phyloP scores from a whole-genome alignment of 768 basidiomycete genomes.

The Pholiota conissans region DNA sequence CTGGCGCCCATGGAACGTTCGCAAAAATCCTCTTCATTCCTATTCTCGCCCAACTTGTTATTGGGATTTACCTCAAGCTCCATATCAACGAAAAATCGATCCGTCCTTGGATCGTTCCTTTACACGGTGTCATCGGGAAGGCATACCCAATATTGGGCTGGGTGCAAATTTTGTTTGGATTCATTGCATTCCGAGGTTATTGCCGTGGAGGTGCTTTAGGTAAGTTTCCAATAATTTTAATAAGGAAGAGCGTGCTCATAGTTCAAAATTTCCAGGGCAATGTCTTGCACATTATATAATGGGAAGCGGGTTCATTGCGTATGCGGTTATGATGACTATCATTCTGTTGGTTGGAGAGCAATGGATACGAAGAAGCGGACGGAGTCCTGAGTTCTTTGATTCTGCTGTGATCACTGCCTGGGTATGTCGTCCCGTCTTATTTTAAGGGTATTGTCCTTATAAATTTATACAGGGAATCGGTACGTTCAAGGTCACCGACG shows the following conservation, averaged over 20 bases:
- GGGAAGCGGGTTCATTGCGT: constrained; percentile 90
- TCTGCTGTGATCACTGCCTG: constrained; percentile 62
- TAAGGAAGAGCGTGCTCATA: not conserved
- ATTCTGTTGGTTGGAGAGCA: constrained; percentile 74
- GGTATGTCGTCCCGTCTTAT: constrained; percentile 31
- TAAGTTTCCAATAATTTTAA: constrained; percentile 17
- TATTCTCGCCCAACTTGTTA: constrained; percentile 60
- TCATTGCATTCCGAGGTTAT: constrained; percentile 70
- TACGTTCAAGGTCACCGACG: constrained; percentile 27
- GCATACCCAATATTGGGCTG: constrained; percentile 83
- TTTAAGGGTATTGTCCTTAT: not conserved
- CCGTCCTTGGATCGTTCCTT: constrained; percentile 67
- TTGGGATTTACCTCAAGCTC: constrained; percentile 90
- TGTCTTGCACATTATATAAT: constrained; percentile 89
- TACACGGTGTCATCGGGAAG: constrained; percentile 83
- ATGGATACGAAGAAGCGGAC: constrained; percentile 71
- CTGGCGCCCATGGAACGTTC: constrained; percentile 71
- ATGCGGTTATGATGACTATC: constrained; percentile 80
- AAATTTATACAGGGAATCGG: constrained; percentile 53
- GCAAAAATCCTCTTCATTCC: constrained; percentile 67
- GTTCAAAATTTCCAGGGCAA: constrained; percentile 49
- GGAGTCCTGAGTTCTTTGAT: constrained; percentile 86
- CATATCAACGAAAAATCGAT: constrained; percentile 81
- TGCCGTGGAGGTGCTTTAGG: constrained; percentile 75
- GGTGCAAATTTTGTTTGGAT: constrained; percentile 89